Evolutionary conservation across 306 rosid genomes (phyloP).

Genomic region (Parietaria judaica): DNA sequence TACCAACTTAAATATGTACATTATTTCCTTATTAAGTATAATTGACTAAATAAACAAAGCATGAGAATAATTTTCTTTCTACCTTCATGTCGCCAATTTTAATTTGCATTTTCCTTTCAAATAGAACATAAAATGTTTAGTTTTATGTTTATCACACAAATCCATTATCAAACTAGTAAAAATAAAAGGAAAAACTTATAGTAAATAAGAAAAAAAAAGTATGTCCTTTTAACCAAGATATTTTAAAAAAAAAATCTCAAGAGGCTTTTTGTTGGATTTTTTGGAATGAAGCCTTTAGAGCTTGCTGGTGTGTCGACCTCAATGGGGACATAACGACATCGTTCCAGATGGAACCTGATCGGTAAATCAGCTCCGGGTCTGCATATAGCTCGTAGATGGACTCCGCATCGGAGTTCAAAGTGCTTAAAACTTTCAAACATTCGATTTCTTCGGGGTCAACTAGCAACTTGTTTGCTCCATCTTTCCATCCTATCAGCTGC

Average conservation of each 20-base stretch:
- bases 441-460: constrained; percentile 50
- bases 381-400: constrained; percentile 58
- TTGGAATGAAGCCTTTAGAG: constrained; percentile 37
- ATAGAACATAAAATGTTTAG: no score
- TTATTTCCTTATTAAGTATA: no score
- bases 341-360: constrained; percentile 56
- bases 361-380: constrained; percentile 27
- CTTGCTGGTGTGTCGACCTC: constrained; percentile 38
- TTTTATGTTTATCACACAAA: no score
- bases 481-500: constrained; percentile 74
- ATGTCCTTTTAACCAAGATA: neutral
- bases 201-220: no score
- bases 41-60: no score
- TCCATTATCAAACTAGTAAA: no score
- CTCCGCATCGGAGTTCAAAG: constrained; percentile 58
- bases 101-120: no score
- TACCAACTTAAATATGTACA: no score
- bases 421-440: constrained; percentile 33
- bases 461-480: constrained; percentile 40
- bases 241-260: neutral
- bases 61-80: no score
- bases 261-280: constrained; percentile 34
- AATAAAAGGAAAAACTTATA: no score
- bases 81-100: no score
- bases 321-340: constrained; percentile 43